Conservation (phyloP, 176 grass and related monocot genomes). For the Chrysopogon serrulatus region DNA sequence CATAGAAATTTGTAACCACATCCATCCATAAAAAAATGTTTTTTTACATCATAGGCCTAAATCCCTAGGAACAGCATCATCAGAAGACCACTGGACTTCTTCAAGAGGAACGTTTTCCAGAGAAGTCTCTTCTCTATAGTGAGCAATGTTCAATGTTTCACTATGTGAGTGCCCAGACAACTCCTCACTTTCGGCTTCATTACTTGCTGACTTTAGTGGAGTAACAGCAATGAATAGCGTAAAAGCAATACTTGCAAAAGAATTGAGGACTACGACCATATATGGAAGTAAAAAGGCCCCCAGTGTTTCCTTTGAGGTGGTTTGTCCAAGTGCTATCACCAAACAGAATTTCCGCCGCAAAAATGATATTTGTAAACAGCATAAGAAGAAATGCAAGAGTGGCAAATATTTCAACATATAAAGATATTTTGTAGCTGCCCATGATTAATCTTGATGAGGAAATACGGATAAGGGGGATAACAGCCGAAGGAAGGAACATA, state of each 20-base stretch:
- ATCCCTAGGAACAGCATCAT: slow-evolving; percentile 6
- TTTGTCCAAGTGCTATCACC: no score
- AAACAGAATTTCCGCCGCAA: no score
- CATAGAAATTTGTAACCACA: no score
- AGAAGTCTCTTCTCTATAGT: no score
- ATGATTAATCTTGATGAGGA: slow-evolving; percentile 70
- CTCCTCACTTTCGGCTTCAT: slow-evolving; percentile 41
- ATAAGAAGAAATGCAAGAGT: no score
- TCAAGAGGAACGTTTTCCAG: slow-evolving; percentile 32
- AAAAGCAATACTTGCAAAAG: slow-evolving; percentile 53
- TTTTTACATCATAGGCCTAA: no score
- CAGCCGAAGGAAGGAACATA: slow-evolving; percentile 74
- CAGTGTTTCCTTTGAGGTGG: no score
- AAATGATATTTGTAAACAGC: no score
- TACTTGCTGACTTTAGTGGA: slow-evolving; percentile 70
- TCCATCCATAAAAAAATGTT: no score
- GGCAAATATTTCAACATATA: slow-evolving; percentile 45
- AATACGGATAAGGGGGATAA: slow-evolving; percentile 66
- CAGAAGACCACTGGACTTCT: slow-evolving; percentile 27
- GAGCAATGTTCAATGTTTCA: no score
- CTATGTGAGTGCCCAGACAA: no score
- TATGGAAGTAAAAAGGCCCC: slow-evolving; percentile 33
- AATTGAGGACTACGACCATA: slow-evolving; percentile 46
- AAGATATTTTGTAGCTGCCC: slow-evolving; percentile 57
- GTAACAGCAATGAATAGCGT: slow-evolving; percentile 61